Base-by-base conservation (phyloP, 176 grass and related monocot species). In the Carex parvula region DNA sequence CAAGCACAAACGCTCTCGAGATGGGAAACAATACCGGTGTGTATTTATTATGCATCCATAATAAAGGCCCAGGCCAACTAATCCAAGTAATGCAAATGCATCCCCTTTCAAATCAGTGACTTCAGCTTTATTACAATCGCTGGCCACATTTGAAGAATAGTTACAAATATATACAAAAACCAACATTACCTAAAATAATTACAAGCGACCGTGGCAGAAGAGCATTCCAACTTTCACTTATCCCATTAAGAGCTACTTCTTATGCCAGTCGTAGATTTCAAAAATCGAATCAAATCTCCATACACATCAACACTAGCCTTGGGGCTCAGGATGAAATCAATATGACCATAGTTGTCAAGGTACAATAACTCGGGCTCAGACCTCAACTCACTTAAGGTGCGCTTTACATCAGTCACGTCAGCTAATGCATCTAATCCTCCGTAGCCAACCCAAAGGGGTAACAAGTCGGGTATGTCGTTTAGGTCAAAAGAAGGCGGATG, bases 371-470 rank as follows among this genome's bases (percentile, higher is more conserved):
- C 87, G 11, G 94, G 94, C 1, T 84, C 88, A 52, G 87, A 87
- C 68, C n/a, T 90, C 85, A 97, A 39, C 70, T 92, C 87, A 70
- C 60, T 81, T 75, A 94, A 44, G 21, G 95, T 94, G 32, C 79
- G 92, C 7, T 83, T 80, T 6, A 98, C 84, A 70, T 98, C 95
- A 2, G 67, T 91, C 66, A 87, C 18, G 60, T 98, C 95, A 35
- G 95, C 92, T 87, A 97, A 85, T 84, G 71, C 92, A 85, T 97
- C 95, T 44, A 87, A 85, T 8, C 95, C 95, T 33, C 95, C 95
- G 32, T 94, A 94, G 12, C 86, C 95, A 90, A 93, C 91, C 92
- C 95, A 98, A 4, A 98, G 75, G 20, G 90, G 95, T 67, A 98
- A 84, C 12, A 86, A 88, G 53, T 89, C 87, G 0, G 92, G 92